Evolutionary conservation across 306 rosid species (phyloP).

Genomic region (Castanopsis chinensis): DNA sequence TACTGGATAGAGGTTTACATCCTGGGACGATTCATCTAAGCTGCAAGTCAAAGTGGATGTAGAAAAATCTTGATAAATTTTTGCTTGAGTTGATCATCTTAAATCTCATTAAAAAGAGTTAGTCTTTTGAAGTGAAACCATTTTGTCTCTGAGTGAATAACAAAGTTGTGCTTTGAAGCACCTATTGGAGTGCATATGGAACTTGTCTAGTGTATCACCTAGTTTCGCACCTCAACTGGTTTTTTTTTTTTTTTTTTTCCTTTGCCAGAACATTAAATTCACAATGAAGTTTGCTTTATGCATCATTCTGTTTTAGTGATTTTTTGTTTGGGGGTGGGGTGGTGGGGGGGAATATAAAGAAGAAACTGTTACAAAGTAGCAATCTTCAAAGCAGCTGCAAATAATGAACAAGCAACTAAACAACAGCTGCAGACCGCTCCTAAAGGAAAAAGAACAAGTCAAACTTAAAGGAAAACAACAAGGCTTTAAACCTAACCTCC

Average conservation of each 20-base stretch:
- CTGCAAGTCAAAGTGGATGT: neutral
- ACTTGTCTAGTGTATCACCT: neutral
- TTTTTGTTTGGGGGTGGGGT: neutral
- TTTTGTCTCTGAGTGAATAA: constrained; percentile 9
- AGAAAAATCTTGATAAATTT: neutral
- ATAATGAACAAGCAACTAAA: no score
- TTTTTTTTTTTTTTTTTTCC: neutral
- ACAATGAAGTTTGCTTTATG: neutral
- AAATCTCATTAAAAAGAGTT: neutral
- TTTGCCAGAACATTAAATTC: neutral
- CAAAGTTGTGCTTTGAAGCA: neutral
- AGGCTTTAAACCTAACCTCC: no score
- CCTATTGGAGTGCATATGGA: neutral
- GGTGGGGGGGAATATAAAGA: no score
- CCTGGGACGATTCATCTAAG: constrained; percentile 3
- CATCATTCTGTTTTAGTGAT: no score
- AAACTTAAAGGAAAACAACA: no score
- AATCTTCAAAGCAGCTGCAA: no score
- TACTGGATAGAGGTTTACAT: neutral
- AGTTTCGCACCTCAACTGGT: constrained; percentile 9
- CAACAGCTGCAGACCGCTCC: no score
- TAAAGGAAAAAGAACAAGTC: no score
- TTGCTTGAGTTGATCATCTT: constrained; percentile 4
- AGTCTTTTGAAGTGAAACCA: neutral
- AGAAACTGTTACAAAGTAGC: no score